Evolutionary conservation across 305 asterid species (phyloP), one percentile per base, ranked within the genome.

Genomic region (Andrographis paniculata): DNA sequence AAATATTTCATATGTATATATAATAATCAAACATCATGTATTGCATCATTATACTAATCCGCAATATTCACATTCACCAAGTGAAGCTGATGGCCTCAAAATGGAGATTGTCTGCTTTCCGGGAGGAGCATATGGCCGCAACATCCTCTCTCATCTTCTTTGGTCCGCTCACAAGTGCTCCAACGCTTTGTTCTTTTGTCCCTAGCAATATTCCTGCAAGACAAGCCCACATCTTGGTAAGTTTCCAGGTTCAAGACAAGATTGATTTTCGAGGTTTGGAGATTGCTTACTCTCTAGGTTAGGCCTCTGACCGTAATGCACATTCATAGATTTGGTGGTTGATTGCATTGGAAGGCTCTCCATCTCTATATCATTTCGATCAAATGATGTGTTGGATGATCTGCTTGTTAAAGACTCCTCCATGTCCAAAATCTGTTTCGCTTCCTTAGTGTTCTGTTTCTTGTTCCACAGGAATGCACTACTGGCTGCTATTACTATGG

Each of bases 141-240:
- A 85, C 94, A 42, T 88, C 94, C 50, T 76, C 65, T 56, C 82
- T 82, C 93, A 88, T 66, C 37, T 65, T 63, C 77, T 72, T 82
- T 3, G 97, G 95, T 23, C 95, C 97, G 30, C 91, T 70, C 16
- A 79, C 97, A 51, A 84, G 80, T 17, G 52, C 75, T 36, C 95
- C 97, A 27, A 73, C 69, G 45, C 73, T 88, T 39, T 81, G 49
- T 60, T 92, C 95, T 62, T 84, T 76, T 7, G 61, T 58, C 60
- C 76, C 94, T 73, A 54, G 19, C 62, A 84, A 41, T 17, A 73
- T 70, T 23, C 70, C 97, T 88, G 56, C 62, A 76, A 33, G 13
- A 28, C 36, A 24, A 53, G 20, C 20, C 27, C 44, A 54, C 1
- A 20, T 12, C 21, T 8, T 15, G 16, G 10, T 1, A 17, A 9